These are phyloP conservation scores for Gossypium stocksii DNA, from an alignment of 345 rosid species.

Conservation along the genomic window DNA sequence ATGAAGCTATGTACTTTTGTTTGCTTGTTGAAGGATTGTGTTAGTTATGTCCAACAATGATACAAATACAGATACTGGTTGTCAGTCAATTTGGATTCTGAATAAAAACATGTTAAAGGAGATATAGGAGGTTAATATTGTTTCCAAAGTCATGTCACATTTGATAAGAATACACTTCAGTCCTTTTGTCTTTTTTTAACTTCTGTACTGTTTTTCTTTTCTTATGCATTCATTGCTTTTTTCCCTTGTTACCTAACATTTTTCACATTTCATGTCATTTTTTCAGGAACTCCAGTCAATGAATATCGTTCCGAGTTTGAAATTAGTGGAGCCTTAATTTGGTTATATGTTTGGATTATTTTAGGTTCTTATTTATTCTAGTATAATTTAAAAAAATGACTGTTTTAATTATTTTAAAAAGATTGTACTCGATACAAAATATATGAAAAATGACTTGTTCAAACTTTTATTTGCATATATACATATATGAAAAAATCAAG, in stretches of 20 bases:
- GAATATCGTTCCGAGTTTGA: constrained; percentile 70
- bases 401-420: no score
- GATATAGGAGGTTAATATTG: no score
- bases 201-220: no score
- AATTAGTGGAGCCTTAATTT: constrained; percentile 44
- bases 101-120: no score
- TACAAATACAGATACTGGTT: no score
- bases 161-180: neutral
- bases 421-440: no score
- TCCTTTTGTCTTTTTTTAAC: neutral
- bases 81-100: no score
- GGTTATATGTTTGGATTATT: neutral
- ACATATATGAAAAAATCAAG: no score
- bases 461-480: no score
- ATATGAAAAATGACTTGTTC: no score
- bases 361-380: neutral
- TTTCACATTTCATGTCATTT: neutral
- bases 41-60: no score
- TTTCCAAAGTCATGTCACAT: no score
- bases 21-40: neutral
- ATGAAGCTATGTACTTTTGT: neutral
- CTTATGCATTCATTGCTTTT: neutral
- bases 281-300: constrained; percentile 78
- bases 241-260: neutral
- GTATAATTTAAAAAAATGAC: neutral